Evolutionary conservation across 2,329 filamentous ascomycete genomes (phyloP).

Genomic region (Hirsutella minnesotensis): DNA sequence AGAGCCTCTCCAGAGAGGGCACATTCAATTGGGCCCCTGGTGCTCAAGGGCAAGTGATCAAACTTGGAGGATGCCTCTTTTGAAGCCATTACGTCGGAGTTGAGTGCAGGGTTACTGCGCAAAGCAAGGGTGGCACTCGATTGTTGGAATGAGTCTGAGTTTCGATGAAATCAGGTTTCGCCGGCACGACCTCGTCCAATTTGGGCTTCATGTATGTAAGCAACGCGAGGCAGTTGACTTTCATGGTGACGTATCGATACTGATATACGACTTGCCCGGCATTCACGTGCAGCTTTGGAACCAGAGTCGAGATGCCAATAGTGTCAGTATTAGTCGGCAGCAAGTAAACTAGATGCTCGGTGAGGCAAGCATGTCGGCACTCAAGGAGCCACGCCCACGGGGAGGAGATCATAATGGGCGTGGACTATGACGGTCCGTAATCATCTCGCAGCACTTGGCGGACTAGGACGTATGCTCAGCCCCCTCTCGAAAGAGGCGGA

Average conservation of each 20-base stretch:
- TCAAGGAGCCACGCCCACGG: conserved; percentile 40
- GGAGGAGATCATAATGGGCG: conserved; percentile 23
- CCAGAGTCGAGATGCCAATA: too few species aligned
- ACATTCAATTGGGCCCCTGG: conserved; percentile 22
- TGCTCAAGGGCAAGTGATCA: conserved; percentile 21
- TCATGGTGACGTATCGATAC: neutral
- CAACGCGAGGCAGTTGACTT: neutral
- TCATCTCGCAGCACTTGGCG: conserved; percentile 29
- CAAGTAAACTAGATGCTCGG: too few species aligned
- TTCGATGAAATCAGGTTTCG: neutral
- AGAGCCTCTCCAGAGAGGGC: conserved; percentile 22
- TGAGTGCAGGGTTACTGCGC: too few species aligned
- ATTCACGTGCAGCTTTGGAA: neutral
- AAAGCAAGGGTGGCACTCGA: too few species aligned
- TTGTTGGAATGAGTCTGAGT: too few species aligned
- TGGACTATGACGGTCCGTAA: conserved; percentile 42
- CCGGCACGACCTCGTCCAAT: too few species aligned
- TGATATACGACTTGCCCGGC: neutral
- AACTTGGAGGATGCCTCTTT: conserved; percentile 13
- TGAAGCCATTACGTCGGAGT: conserved; percentile 3
- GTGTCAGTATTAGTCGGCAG: too few species aligned
- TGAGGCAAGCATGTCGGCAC: conserved; percentile 28
- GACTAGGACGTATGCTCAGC: neutral
- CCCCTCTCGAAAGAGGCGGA: neutral
- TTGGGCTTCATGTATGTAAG: neutral